Percentiles rank a stretch among this genome's conserved stretches.
Conservation (phyloP, 768 basidiomycete genomes). For the Suillus decipiens region DNA sequence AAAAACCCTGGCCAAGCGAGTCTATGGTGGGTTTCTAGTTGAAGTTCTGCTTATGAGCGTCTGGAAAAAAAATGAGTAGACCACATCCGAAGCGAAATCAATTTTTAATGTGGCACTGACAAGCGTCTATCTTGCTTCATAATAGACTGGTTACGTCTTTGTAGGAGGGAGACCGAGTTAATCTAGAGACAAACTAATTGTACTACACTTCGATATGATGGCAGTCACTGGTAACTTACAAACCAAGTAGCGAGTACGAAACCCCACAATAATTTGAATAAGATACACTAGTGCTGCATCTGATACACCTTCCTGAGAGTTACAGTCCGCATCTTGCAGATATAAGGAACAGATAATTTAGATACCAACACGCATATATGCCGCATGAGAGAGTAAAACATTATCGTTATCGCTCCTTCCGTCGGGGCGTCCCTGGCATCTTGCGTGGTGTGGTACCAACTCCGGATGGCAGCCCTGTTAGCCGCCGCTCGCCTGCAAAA, state of each 20-base stretch:
- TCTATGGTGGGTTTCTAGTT: neutral
- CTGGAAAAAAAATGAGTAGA: neutral
- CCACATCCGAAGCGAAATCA: neutral
- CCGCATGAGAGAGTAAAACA: neutral
- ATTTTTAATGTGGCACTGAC: neutral
- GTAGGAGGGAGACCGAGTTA: neutral
- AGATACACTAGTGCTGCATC: slow-evolving; percentile 24
- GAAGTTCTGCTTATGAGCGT: neutral
- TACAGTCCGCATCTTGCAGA: slow-evolving; percentile 2
- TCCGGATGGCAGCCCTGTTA: slow-evolving; percentile 51
- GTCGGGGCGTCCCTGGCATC: slow-evolving; percentile 63
- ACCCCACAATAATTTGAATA: slow-evolving; percentile 20
- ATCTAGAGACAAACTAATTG: slow-evolving; percentile 24
- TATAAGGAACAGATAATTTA: neutral
- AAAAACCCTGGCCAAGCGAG: neutral
- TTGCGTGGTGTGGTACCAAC: slow-evolving; percentile 49
- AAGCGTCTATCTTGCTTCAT: too few relatives aligned
- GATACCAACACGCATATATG: neutral
- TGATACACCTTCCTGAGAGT: slow-evolving; percentile 29
- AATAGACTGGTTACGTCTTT: neutral
- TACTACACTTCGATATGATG: slow-evolving; percentile 26
- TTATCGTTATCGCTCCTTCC: slow-evolving; percentile 31
- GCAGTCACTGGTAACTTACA: neutral
- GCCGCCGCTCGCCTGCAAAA: slow-evolving; percentile 53
- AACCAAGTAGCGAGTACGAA: neutral